Percentiles rank a stretch among this genome's conserved stretches.
phyloP scores from a whole-genome alignment of 495 filamentous ascomycete species.

The Neurospora sp. region DNA sequence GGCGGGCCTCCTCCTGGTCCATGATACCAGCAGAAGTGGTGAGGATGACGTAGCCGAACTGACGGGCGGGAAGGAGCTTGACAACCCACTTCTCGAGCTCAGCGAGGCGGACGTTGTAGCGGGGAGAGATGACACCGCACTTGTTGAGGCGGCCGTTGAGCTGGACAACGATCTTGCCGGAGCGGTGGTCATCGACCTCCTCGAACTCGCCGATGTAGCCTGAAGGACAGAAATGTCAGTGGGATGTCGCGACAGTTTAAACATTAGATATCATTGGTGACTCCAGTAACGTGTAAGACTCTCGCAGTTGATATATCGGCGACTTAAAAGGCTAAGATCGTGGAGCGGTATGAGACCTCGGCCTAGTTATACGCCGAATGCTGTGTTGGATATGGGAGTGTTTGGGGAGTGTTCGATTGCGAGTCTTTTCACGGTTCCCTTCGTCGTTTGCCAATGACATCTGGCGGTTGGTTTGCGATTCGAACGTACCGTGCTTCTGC shows the following conservation, averaged over 20 bases:
- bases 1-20: constrained; percentile 98
- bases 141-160: constrained; percentile 97
- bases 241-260: constrained; percentile 79
- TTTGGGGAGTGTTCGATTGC: not conserved
- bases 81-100: constrained; percentile 99
- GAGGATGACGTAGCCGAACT: constrained; percentile 98
- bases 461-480: constrained; percentile 22
- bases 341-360: constrained; percentile 64
- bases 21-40: constrained; percentile 98
- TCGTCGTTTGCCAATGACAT: not conserved
- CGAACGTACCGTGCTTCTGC: constrained; percentile 95
- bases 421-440: constrained; percentile 8
- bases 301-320: constrained; percentile 73
- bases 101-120: constrained; percentile 95
- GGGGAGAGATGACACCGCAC: constrained; percentile 94
- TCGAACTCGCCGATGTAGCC: constrained; percentile 99
- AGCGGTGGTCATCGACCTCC: constrained; percentile 98
- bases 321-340: constrained; percentile 98
- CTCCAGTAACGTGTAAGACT: constrained; percentile 94
- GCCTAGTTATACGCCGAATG: constrained; percentile 99
- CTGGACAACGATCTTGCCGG: constrained; percentile 96
- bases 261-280: constrained; percentile 65
- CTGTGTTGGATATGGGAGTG: not conserved
- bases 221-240: constrained; percentile 46
- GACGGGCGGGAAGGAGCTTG: constrained; percentile 95